Conservation (phyloP, 2,329 filamentous ascomycete genomes). For the Exophiala sideris region DNA sequence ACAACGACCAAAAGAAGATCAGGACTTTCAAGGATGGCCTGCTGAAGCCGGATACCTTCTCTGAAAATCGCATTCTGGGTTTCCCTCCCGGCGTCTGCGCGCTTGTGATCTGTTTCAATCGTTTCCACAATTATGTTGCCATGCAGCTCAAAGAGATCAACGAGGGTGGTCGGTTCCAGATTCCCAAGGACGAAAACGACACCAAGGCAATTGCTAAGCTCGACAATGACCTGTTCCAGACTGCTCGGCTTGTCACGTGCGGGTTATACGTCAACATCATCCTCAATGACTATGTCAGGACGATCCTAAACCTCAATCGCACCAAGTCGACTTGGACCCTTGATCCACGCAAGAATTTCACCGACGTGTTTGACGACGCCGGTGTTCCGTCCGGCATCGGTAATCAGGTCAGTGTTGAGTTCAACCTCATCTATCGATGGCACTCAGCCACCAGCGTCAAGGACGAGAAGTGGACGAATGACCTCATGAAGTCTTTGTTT, state of each 20-base stretch:
- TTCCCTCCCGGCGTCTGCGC: conserved; percentile 63
- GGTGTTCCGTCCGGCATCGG: conserved; percentile 69
- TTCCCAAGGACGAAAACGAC: conserved; percentile 24
- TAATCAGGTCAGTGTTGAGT: conserved; percentile 82
- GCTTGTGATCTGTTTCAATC: conserved; percentile 61
- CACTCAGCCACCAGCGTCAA: conserved; percentile 72
- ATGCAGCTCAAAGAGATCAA: conserved; percentile 61
- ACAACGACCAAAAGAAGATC: conserved; percentile 57
- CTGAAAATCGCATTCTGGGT: conserved; percentile 58
- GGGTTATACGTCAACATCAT: conserved; percentile 31
- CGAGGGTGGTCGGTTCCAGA: conserved; percentile 54
- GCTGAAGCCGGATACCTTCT: conserved; percentile 65
- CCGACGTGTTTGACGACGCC: conserved; percentile 34
- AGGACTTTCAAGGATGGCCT: conserved; percentile 60
- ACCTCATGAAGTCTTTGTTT: conserved; percentile 63
- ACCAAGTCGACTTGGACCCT: conserved; percentile 29
- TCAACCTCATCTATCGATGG: conserved; percentile 86
- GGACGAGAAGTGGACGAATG: conserved; percentile 77
- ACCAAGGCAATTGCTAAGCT: conserved; percentile 42
- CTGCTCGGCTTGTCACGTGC: conserved; percentile 44
- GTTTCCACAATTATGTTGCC: conserved; percentile 65
- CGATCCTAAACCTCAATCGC: conserved; percentile 30
- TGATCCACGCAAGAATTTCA: conserved; percentile 29
- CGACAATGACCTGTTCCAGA: conserved; percentile 57
- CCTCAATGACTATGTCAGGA: conserved; percentile 30